Conservation (phyloP, 495 filamentous ascomycete species). For the Lichina pygmaea region DNA sequence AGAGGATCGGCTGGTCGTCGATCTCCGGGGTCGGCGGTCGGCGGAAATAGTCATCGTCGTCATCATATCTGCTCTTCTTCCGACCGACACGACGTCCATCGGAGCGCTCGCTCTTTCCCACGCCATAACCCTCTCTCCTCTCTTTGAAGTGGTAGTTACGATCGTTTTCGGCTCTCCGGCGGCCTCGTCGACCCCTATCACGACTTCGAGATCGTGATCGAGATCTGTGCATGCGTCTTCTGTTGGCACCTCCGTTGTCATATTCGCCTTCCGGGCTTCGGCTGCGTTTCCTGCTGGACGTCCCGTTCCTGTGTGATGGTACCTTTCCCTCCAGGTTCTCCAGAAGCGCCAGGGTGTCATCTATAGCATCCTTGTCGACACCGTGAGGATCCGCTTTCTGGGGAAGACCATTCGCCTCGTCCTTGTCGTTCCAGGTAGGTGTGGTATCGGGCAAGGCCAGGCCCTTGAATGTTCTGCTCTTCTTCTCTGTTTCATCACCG, state of each 20-base stretch:
- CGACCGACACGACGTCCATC: conserved; percentile 14
- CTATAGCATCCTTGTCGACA: conserved; percentile 35
- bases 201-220: conserved; percentile 24
- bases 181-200: conserved; percentile 15
- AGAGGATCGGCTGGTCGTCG: conserved; percentile 55
- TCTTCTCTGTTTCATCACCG: conserved; percentile 23
- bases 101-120: conserved; percentile 10
- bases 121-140: conserved; percentile 14
- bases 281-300: conserved; percentile 34
- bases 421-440: conserved; percentile 25
- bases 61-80: conserved; percentile 15
- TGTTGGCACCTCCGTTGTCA: conserved; percentile 20
- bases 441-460: conserved; percentile 69
- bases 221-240: conserved; percentile 20
- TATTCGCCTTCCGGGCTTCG: conserved; percentile 38
- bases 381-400: conserved; percentile 8
- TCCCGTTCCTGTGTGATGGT: conserved; percentile 15
- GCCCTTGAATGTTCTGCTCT: conserved; percentile 65
- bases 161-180: conserved; percentile 23
- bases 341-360: conserved; percentile 79
- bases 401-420: conserved; percentile 1
- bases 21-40: conserved; percentile 49
- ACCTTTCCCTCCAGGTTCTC: conserved; percentile 60
- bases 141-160: conserved; percentile 34
- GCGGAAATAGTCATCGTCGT: conserved; percentile 37